A percentile compares a stretch with the other conserved stretches of the same genome.
Conservation (phyloP, 1,139 yeast genomes). For the Geotrichum fermentans region DNA sequence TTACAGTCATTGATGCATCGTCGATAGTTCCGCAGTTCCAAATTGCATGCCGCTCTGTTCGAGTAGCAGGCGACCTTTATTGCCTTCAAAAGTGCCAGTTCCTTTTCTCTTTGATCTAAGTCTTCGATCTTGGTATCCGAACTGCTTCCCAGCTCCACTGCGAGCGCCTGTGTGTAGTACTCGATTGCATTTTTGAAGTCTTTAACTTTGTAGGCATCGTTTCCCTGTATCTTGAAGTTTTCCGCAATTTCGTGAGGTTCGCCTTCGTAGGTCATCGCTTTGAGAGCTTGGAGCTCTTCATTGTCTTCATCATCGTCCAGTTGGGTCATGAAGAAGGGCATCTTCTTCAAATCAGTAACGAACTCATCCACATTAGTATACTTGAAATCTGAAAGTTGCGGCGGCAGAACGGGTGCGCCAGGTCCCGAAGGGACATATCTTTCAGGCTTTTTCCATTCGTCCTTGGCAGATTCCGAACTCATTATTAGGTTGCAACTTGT, state of each 20-base stretch:
- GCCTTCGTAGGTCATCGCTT: constrained; percentile 91
- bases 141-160: constrained; percentile 42
- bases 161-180: constrained; percentile 75
- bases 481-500: not conserved
- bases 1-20: constrained; percentile 84
- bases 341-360: constrained; percentile 67
- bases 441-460: constrained; percentile 38
- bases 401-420: constrained; percentile 79
- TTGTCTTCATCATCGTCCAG: constrained; percentile 76
- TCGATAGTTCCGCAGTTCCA: constrained; percentile 73
- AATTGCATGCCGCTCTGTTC: constrained; percentile 88
- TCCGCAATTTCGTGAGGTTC: constrained; percentile 89
- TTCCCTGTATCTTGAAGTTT: constrained; percentile 89
- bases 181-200: constrained; percentile 72
- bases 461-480: constrained; percentile 24
- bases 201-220: constrained; percentile 70
- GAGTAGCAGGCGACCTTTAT: constrained; percentile 61
- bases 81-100: constrained; percentile 15
- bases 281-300: constrained; percentile 74
- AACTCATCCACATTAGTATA: constrained; percentile 60
- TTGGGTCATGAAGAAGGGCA: constrained; percentile 93
- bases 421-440: constrained; percentile 61
- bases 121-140: constrained; percentile 38
- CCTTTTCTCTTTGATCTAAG: constrained; percentile 15
- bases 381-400: constrained; percentile 64